Percentiles rank a stretch among this genome's conserved stretches.
Evolutionary conservation across 805 yeast genomes (phyloP).

Genomic region (Zygosaccharomyces bisporus): DNA sequence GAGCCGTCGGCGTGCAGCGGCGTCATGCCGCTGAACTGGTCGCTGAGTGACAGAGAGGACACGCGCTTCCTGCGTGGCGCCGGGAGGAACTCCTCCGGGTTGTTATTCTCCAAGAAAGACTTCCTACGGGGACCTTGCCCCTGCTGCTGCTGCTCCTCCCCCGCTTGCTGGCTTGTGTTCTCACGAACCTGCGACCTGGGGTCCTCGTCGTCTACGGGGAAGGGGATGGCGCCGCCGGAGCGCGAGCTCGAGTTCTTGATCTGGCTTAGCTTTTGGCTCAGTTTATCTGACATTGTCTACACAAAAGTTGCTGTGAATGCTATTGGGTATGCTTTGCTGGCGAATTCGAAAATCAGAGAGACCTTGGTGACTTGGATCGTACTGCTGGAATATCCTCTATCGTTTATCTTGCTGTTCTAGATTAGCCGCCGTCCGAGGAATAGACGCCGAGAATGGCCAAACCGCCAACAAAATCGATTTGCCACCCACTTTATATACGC

Average conservation of each 20-base stretch:
- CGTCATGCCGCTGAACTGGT: slow-evolving; percentile 43
- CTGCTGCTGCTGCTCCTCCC: slow-evolving; percentile 2
- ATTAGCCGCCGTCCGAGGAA: too few relatives aligned
- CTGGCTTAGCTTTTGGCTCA: slow-evolving; percentile 8
- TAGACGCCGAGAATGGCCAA: too few relatives aligned
- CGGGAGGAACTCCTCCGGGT: slow-evolving; percentile 65
- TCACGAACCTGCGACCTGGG: slow-evolving; percentile 14
- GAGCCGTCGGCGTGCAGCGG: slow-evolving; percentile 20
- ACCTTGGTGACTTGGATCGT: too few relatives aligned
- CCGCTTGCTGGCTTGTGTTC: too few relatives aligned
- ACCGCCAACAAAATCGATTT: neutral
- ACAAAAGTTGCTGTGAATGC: too few relatives aligned
- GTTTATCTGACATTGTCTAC: neutral
- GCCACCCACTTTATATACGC: neutral
- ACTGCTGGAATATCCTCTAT: too few relatives aligned
- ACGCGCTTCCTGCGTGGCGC: slow-evolving; percentile 58
- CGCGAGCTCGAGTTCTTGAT: slow-evolving; percentile 1
- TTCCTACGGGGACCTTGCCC: slow-evolving; percentile 24
- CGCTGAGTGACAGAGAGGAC: slow-evolving; percentile 63
- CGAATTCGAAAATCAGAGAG: neutral
- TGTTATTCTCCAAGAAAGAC: slow-evolving; percentile 68
- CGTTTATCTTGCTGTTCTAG: too few relatives aligned
- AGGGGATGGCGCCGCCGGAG: neutral
- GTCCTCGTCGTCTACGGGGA: slow-evolving; percentile 11
- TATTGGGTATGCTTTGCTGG: neutral